Evolutionary conservation across 2,329 filamentous ascomycete genomes (phyloP).

Genomic region (Diplodia sapinea): DNA sequence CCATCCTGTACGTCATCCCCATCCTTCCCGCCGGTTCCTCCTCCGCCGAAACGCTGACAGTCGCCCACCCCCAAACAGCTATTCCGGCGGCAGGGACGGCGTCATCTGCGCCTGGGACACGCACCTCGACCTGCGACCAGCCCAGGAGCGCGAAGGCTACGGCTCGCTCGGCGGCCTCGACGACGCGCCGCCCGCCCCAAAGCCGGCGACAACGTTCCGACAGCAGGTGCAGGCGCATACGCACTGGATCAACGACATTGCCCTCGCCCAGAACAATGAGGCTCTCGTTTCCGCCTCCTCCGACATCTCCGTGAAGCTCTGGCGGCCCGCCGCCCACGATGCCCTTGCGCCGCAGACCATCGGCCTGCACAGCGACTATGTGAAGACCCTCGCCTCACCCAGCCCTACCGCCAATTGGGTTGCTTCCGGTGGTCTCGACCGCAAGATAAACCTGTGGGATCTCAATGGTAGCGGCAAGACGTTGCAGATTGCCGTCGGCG

Average conservation of each 20-base stretch:
- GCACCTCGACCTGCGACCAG: conserved; percentile 67
- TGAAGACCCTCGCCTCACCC: conserved; percentile 89
- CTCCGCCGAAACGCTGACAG: conserved; percentile 27
- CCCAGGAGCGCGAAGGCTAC: conserved; percentile 46
- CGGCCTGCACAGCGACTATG: conserved; percentile 93
- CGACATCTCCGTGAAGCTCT: conserved; percentile 91
- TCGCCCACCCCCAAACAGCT: conserved; percentile 61
- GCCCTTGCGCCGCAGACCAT: conserved; percentile 75
- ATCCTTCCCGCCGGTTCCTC: conserved; percentile 24
- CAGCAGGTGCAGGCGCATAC: conserved; percentile 81
- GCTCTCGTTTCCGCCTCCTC: conserved; percentile 88
- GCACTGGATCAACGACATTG: conserved; percentile 95
- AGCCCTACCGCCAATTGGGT: conserved; percentile 78
- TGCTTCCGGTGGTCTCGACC: conserved; percentile 89
- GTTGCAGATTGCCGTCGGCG: conserved; percentile 81
- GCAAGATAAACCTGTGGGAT: conserved; percentile 93
- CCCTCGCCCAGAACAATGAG: conserved; percentile 75
- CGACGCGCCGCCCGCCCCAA: conserved; percentile 42
- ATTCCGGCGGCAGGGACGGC: conserved; percentile 94
- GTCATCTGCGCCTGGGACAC: conserved; percentile 96
- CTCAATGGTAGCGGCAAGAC: conserved; percentile 84
- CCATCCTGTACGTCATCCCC: conserved; percentile 73
- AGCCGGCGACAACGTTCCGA: conserved; percentile 60
- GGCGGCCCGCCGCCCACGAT: conserved; percentile 74
- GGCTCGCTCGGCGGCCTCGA: conserved; percentile 36